phyloP scores from a whole-genome alignment of 441 rosid species.

The Croton laevigatus region DNA sequence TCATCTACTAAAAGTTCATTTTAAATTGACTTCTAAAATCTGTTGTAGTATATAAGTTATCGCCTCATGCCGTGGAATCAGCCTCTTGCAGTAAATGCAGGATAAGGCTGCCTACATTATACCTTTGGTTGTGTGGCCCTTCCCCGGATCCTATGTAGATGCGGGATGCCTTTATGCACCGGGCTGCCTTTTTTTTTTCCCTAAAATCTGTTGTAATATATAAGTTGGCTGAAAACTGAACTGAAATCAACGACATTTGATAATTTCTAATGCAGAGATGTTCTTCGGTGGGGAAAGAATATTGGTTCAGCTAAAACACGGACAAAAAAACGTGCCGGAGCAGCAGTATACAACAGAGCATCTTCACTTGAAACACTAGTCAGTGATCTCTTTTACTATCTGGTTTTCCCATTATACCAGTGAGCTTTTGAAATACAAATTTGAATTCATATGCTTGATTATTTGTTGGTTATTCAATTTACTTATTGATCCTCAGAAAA shows the following conservation, averaged over 20 bases:
- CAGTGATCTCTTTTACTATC: constrained; percentile 25
- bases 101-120: no score
- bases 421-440: neutral
- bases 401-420: neutral
- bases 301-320: constrained; percentile 64
- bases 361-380: constrained; percentile 89
- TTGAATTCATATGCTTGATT: neutral
- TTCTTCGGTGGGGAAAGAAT: constrained; percentile 88
- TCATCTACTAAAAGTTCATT: neutral
- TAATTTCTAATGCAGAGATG: constrained; percentile 40
- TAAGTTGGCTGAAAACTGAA: neutral
- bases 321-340: constrained; percentile 75
- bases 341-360: constrained; percentile 81
- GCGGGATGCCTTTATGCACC: no score
- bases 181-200: no score
- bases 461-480: constrained; percentile 7
- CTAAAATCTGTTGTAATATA: neutral
- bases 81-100: no score
- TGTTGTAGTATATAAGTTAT: neutral
- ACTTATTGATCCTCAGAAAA: neutral
- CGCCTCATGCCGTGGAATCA: no score
- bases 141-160: no score
- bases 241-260: neutral
- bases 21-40: neutral
- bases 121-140: no score